These are phyloP conservation scores for Phytopythium cucurbitacearum DNA, from an alignment of 352 stramenopile species.

Conservation along the genomic window DNA sequence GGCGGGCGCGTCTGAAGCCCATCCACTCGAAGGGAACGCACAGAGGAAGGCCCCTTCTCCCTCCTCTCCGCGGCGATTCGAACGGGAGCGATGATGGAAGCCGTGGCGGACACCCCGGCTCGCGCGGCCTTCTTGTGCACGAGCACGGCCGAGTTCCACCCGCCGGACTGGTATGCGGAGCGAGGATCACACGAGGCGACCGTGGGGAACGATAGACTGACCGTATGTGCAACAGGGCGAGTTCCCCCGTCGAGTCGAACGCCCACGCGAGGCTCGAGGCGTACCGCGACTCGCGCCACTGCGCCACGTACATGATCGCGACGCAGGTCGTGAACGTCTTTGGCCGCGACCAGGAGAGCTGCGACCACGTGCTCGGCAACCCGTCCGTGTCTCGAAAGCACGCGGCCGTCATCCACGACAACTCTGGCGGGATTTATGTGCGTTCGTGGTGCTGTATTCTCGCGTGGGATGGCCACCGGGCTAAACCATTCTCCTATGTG, in stretches of 20 bases:
- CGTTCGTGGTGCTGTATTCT: constrained; percentile 3
- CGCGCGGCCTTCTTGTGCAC: constrained; percentile 76
- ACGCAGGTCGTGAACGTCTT: constrained; percentile 84
- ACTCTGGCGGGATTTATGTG: constrained; percentile 80
- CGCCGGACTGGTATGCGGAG: constrained; percentile 58
- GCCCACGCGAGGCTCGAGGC: constrained; percentile 70
- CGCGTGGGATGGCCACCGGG: neutral
- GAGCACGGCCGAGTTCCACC: constrained; percentile 73
- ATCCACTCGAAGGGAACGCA: too few relatives aligned
- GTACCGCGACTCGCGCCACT: constrained; percentile 71
- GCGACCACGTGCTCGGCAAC: constrained; percentile 85
- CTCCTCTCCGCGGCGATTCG: neutral
- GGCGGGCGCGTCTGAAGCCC: too few relatives aligned
- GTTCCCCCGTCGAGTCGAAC: constrained; percentile 55
- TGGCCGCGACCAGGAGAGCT: constrained; percentile 79
- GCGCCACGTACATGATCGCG: constrained; percentile 81
- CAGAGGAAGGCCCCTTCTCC: too few relatives aligned
- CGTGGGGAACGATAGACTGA: too few relatives aligned
- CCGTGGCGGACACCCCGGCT: constrained; percentile 37
- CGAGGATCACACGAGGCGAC: neutral
- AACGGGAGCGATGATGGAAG: constrained; percentile 4
- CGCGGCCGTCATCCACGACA: constrained; percentile 80
- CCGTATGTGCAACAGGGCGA: constrained; percentile 33
- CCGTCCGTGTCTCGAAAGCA: constrained; percentile 86
- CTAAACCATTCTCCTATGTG: neutral